These are phyloP conservation scores for Cryphonectria parasitica DNA, from an alignment of 2,329 filamentous ascomycete species.

Conservation along the genomic window DNA sequence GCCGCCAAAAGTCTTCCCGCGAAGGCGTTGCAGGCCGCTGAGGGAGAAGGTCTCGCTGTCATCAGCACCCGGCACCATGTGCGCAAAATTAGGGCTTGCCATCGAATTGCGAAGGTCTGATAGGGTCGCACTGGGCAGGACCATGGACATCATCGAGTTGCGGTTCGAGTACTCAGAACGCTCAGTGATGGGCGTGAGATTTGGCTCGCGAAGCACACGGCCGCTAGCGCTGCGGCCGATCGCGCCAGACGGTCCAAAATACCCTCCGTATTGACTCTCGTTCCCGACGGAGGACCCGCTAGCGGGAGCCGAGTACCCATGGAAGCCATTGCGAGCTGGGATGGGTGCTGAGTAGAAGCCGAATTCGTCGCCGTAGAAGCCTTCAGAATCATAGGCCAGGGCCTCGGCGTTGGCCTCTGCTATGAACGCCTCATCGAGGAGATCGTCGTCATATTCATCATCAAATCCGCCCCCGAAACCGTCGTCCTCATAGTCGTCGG, in stretches of 20 bases:
- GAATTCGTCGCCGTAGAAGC: conserved; percentile 95
- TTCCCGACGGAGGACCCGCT: conserved; percentile 36
- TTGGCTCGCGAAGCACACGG: conserved; percentile 78
- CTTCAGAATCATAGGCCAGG: conserved; percentile 87
- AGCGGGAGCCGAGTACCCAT: conserved; percentile 39
- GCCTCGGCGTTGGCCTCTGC: conserved; percentile 94
- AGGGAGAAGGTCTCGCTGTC: conserved; percentile 72
- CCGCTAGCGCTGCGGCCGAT: conserved; percentile 74
- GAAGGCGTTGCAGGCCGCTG: conserved; percentile 71
- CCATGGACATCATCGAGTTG: conserved; percentile 83
- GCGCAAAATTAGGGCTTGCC: conserved; percentile 74
- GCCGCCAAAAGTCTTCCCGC: conserved; percentile 78
- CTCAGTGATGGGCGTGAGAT: conserved; percentile 94
- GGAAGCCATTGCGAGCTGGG: conserved; percentile 48
- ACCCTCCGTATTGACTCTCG: conserved; percentile 69
- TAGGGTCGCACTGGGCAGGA: conserved; percentile 49
- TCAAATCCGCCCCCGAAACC: conserved; percentile 22
- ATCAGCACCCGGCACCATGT: conserved; percentile 70
- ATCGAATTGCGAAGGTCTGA: conserved; percentile 55
- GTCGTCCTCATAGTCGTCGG: conserved; percentile 67
- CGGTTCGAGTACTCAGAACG: conserved; percentile 94
- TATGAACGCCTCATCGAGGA: conserved; percentile 88
- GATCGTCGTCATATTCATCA: conserved; percentile 58
- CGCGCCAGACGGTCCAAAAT: conserved; percentile 75
- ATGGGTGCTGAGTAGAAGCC: conserved; percentile 80